phyloP scores from a whole-genome alignment of 345 rosid genomes.

The Eucalyptus cladocalyx region DNA sequence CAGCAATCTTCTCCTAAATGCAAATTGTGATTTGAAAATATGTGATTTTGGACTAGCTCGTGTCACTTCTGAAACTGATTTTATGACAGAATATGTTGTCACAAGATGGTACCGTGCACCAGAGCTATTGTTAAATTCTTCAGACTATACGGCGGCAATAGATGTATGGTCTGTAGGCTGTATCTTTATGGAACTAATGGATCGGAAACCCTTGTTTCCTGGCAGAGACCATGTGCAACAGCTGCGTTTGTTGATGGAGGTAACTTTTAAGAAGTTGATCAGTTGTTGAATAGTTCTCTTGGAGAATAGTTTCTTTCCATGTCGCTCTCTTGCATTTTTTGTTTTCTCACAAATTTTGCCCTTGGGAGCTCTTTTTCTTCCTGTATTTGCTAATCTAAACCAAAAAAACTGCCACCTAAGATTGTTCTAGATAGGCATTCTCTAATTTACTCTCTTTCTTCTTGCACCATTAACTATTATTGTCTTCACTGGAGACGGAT shows the following conservation, averaged over 20 bases:
- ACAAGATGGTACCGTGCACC: constrained; percentile 99
- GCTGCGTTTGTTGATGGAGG: constrained; percentile 84
- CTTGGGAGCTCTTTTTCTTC: background rate
- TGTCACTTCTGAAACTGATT: constrained; percentile 81
- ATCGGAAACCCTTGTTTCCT: constrained; percentile 76
- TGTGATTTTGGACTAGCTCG: constrained; percentile 95
- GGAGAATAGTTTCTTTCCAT: background rate
- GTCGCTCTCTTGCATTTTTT: background rate
- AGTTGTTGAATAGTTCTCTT: background rate
- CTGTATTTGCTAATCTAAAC: background rate
- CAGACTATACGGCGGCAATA: constrained; percentile 77
- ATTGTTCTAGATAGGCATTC: background rate
- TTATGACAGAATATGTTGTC: constrained; percentile 87
- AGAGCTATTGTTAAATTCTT: constrained; percentile 69
- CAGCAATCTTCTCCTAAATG: constrained; percentile 72
- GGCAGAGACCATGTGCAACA: constrained; percentile 85
- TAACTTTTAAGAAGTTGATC: constrained; percentile 1
- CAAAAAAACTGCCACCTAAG: background rate
- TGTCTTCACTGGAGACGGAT: background rate
- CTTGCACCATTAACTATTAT: background rate
- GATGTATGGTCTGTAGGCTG: constrained; percentile 99
- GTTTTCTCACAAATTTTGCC: background rate
- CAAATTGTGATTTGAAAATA: constrained; percentile 72
- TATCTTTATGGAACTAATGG: constrained; percentile 77
- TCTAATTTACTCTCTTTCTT: background rate